Conservation (phyloP, 129 eudicot genomes). For the Rutidosis leptorrhynchoides region DNA sequence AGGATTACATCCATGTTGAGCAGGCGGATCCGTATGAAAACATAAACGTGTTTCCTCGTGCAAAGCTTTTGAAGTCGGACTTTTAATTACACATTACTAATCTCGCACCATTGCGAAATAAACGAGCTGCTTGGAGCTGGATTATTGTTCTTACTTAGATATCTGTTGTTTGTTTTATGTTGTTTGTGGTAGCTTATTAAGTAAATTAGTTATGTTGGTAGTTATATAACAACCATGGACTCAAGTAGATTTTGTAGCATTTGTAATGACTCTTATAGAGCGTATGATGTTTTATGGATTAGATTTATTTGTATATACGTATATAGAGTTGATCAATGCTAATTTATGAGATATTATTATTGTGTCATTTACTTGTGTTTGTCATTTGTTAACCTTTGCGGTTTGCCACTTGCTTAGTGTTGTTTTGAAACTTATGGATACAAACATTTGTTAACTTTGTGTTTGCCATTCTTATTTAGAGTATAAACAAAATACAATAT, state of each 20-base stretch:
- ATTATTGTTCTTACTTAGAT: no score
- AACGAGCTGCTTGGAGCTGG: conserved; percentile 18
- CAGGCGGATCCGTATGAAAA: conserved; percentile 53
- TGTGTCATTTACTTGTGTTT: background rate
- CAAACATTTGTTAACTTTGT: no score
- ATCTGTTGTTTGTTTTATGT: conserved; percentile 38
- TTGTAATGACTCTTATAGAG: conserved; percentile 30
- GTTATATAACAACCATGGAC: no score
- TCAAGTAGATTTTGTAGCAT: conserved; percentile 26
- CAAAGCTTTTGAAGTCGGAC: conserved; percentile 69
- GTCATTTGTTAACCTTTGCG: background rate
- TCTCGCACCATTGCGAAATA: background rate
- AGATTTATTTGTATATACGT: conserved; percentile 37
- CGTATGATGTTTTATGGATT: conserved; percentile 26
- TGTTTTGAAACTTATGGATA: no score
- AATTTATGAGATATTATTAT: conserved; percentile 11
- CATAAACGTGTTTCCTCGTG: conserved; percentile 57
- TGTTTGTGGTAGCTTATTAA: background rate
- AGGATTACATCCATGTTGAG: conserved; percentile 85
- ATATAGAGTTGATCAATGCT: conserved; percentile 33
- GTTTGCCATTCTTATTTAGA: no score
- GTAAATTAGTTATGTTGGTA: conserved; percentile 23
- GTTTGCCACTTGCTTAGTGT: background rate
- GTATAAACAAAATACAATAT: no score
- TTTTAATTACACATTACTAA: conserved; percentile 33